These are phyloP conservation scores for Fremontodendron californicum DNA, from an alignment of 345 rosid species.

Conservation along the genomic window DNA sequence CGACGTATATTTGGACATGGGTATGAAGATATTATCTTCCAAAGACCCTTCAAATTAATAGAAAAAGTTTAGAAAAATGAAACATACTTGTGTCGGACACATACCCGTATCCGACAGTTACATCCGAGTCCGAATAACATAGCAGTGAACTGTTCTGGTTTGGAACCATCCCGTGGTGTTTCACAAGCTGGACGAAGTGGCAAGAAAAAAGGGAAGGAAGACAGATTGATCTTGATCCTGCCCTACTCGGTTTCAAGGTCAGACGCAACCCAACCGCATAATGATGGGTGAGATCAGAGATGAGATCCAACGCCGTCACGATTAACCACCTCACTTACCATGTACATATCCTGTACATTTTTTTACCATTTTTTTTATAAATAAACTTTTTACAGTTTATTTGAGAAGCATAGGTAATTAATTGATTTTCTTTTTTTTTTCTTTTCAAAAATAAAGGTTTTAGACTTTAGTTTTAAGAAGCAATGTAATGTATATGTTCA, in stretches of 20 bases:
- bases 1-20: no score
- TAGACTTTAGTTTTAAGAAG: not conserved
- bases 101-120: no score
- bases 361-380: not conserved
- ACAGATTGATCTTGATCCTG: constrained; percentile 56
- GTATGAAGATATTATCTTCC: no score
- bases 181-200: constrained; percentile 24
- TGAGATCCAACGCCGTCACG: constrained; percentile 44
- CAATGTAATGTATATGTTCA: not conserved
- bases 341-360: constrained; percentile 8
- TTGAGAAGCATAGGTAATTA: not conserved
- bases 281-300: constrained; percentile 69
- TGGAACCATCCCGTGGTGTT: constrained; percentile 31
- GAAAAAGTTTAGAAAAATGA: no score
- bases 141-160: constrained; percentile 5
- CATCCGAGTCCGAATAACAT: no score
- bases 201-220: constrained; percentile 51
- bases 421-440: not conserved
- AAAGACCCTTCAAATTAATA: no score
- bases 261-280: constrained; percentile 52
- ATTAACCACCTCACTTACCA: constrained; percentile 13
- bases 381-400: constrained; percentile 14
- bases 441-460: not conserved
- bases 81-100: no score
- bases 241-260: constrained; percentile 53